These are phyloP conservation scores for Colletotrichum zoysiae DNA, from an alignment of 2,329 filamentous ascomycete species.

Conservation along the genomic window DNA sequence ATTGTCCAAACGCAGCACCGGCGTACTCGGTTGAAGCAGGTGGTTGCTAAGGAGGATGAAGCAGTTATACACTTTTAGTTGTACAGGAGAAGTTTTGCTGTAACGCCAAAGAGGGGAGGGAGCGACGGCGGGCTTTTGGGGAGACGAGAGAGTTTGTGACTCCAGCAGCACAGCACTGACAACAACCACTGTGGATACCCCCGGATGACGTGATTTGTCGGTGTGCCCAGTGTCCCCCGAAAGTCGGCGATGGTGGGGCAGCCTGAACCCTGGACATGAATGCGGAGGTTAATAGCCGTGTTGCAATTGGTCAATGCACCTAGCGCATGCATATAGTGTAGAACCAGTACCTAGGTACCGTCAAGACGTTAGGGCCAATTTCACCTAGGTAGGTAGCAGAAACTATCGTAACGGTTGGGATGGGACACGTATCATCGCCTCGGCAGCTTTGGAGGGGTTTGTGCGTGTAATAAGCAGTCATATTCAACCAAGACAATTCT, in stretches of 20 bases:
- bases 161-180: constrained; percentile 18
- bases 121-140: constrained; percentile 39
- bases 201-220: constrained; percentile 42
- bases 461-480: background rate
- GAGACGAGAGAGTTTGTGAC: constrained; percentile 11
- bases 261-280: constrained; percentile 12
- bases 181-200: constrained; percentile 24
- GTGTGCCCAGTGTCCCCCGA: constrained; percentile 29
- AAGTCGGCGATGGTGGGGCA: constrained; percentile 36
- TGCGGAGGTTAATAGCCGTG: constrained; percentile 6
- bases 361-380: background rate
- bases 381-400: background rate
- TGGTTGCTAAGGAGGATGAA: constrained; percentile 13
- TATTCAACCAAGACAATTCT: background rate
- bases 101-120: constrained; percentile 4
- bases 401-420: background rate
- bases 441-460: background rate
- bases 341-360: background rate
- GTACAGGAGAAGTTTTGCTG: constrained; percentile 18
- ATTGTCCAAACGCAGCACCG: constrained; percentile 42
- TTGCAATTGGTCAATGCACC: constrained; percentile 13
- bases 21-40: constrained; percentile 42
- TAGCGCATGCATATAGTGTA: background rate
- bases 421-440: background rate
- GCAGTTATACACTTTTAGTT: constrained; percentile 2